phyloP scores from a whole-genome alignment of 2,329 filamentous ascomycete genomes.

The Botryotinia calthae region DNA sequence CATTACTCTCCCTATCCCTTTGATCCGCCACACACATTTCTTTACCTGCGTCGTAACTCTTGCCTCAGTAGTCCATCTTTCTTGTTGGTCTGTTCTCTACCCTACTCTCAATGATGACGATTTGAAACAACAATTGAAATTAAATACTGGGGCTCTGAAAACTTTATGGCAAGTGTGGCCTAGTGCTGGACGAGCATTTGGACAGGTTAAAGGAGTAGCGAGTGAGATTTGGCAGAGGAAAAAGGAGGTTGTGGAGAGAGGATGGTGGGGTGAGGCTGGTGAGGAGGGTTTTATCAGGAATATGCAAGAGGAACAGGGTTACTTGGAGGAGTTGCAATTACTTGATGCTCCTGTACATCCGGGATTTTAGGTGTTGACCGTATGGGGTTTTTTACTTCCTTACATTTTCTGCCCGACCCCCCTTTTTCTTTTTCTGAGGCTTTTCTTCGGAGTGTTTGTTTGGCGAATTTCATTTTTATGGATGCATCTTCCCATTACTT shows the following conservation, averaged over 20 bases:
- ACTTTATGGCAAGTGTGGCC: constrained; percentile 36
- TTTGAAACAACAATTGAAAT: constrained; percentile 70
- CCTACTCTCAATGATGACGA: constrained; percentile 54
- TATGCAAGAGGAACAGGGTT: constrained; percentile 37
- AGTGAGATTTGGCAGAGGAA: constrained; percentile 59
- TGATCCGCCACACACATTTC: constrained; percentile 76
- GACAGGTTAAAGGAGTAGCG: constrained; percentile 75
- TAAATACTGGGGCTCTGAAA: constrained; percentile 56
- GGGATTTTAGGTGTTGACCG: background rate
- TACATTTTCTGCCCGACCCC: background rate
- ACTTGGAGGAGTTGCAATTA: constrained; percentile 37
- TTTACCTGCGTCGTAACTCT: constrained; percentile 79
- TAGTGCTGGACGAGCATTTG: constrained; percentile 59
- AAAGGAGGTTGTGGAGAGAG: constrained; percentile 34
- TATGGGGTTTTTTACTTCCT: background rate
- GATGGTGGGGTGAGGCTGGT: constrained; percentile 33
- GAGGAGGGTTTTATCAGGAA: constrained; percentile 37
- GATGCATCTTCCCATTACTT: background rate
- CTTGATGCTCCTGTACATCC: constrained; percentile 21
- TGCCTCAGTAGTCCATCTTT: constrained; percentile 77
- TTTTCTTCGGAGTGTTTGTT: background rate
- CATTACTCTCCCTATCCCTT: constrained; percentile 68
- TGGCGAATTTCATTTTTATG: background rate
- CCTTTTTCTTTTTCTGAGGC: background rate
- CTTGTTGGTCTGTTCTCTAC: constrained; percentile 61